Percentiles rank a stretch among this genome's conserved stretches.
Conservation (phyloP, 169 alveolate species). For the Plasmodium vivax region DNA sequence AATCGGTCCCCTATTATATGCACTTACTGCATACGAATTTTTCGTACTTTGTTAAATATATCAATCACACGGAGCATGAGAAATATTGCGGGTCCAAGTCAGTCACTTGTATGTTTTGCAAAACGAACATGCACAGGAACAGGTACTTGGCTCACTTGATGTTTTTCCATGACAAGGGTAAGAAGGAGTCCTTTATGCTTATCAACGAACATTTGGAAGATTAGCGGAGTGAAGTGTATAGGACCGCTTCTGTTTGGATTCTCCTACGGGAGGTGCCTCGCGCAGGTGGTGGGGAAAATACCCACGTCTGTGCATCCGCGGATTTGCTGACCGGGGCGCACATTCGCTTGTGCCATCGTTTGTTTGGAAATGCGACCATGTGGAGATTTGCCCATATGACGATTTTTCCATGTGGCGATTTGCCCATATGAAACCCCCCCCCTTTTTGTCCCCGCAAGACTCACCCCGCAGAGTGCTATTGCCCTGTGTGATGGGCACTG, state of each 20-base stretch:
- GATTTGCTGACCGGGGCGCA: not conserved
- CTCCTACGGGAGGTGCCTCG: not conserved
- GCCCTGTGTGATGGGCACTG: not conserved
- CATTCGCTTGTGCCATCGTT: not conserved
- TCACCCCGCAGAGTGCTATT: not conserved
- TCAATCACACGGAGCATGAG: conserved; percentile 54
- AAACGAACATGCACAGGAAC: conserved; percentile 35
- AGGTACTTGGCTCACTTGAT: conserved; percentile 11
- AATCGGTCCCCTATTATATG: conserved; percentile 23
- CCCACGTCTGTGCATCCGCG: not conserved
- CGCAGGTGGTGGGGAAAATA: not conserved
- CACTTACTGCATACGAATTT: conserved; percentile 24
- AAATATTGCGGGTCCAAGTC: conserved; percentile 67
- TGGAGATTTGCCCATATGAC: not conserved
- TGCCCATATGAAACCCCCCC: not conserved
- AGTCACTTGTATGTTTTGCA: conserved; percentile 19
- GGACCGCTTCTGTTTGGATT: not conserved
- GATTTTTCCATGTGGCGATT: not conserved
- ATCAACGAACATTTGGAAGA: conserved; percentile 10
- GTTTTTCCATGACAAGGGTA: conserved; percentile 26
- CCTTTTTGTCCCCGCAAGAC: not conserved
- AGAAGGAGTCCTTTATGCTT: conserved; percentile 34
- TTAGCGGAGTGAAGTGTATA: not conserved
- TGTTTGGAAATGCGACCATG: not conserved
- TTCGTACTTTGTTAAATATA: conserved; percentile 32